Evolutionary conservation across 2,329 filamentous ascomycete genomes (phyloP).

Genomic region (Fusarium irregulare): DNA sequence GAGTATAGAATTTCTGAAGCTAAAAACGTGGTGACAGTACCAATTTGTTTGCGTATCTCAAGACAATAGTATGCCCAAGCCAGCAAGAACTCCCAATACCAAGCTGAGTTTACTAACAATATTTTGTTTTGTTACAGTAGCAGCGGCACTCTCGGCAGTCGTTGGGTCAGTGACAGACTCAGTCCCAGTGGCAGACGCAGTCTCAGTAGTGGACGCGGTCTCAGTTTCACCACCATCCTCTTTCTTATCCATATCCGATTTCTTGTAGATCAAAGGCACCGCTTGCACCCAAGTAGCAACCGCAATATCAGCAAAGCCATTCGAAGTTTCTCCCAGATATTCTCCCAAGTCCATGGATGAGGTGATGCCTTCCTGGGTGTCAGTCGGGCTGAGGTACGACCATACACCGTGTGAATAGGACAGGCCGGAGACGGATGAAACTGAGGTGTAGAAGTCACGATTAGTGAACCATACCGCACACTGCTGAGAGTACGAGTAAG

Average conservation of each 20-base stretch:
- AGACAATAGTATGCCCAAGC: too few species aligned
- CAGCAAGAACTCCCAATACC: too few species aligned
- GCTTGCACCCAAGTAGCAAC: slow-evolving; percentile 2
- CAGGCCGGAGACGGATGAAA: not conserved
- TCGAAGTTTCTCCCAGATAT: not conserved
- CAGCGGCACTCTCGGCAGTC: too few species aligned
- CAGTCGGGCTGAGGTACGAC: not conserved
- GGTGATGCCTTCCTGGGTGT: not conserved
- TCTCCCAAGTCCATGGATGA: not conserved
- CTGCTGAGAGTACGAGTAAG: not conserved
- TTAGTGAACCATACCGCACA: not conserved
- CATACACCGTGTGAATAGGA: not conserved
- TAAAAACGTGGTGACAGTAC: too few species aligned
- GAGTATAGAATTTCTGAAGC: too few species aligned
- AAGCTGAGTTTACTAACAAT: too few species aligned
- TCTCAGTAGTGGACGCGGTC: not conserved
- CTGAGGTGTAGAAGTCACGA: not conserved
- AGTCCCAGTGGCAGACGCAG: not conserved
- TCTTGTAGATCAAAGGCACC: not conserved
- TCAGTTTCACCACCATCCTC: not conserved
- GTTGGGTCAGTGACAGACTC: not conserved
- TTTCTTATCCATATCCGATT: not conserved
- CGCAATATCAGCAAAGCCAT: not conserved
- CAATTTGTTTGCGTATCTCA: too few species aligned
- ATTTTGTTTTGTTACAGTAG: too few species aligned